phyloP scores from a whole-genome alignment of 768 basidiomycete species.

The Tricholoma matsutake region DNA sequence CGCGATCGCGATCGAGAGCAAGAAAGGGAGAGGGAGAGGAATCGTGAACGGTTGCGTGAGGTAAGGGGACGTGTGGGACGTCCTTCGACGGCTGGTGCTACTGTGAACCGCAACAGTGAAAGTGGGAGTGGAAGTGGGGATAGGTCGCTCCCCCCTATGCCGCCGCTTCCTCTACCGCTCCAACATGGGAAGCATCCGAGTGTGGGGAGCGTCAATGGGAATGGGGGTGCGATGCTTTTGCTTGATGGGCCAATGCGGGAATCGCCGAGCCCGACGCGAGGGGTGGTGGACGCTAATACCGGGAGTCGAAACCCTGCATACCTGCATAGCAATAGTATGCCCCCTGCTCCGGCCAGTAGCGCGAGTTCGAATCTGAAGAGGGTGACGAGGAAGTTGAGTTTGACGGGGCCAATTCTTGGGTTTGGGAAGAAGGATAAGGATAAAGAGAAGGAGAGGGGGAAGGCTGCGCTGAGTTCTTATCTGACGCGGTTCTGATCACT shows the following conservation, averaged over 20 bases:
- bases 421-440: conserved; percentile 54
- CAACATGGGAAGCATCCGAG: background rate
- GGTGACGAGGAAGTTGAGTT: conserved; percentile 64
- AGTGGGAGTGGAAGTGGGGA: conserved; percentile 9
- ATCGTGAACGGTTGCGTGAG: conserved; percentile 4
- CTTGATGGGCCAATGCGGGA: background rate
- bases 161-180: background rate
- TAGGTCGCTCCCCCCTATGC: conserved; percentile 12
- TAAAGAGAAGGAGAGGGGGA: conserved; percentile 26
- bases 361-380: conserved; percentile 28
- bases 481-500: conserved; percentile 1
- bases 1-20: conserved; percentile 8
- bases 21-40: conserved; percentile 7
- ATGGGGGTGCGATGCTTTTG: background rate
- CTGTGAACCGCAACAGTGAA: conserved; percentile 9
- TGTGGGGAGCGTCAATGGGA: background rate
- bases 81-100: conserved; percentile 39
- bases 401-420: conserved; percentile 59
- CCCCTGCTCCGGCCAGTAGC: conserved; percentile 6
- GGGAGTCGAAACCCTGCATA: background rate
- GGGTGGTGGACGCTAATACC: background rate
- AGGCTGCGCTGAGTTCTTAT: conserved; percentile 11
- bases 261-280: background rate
- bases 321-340: conserved; percentile 11
- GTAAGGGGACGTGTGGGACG: conserved; percentile 17